Percentiles rank a stretch among this genome's conserved stretches.
These are phyloP conservation scores for Solanum clarkiae DNA, from an alignment of 257 asterid species.

Conservation along the genomic window DNA sequence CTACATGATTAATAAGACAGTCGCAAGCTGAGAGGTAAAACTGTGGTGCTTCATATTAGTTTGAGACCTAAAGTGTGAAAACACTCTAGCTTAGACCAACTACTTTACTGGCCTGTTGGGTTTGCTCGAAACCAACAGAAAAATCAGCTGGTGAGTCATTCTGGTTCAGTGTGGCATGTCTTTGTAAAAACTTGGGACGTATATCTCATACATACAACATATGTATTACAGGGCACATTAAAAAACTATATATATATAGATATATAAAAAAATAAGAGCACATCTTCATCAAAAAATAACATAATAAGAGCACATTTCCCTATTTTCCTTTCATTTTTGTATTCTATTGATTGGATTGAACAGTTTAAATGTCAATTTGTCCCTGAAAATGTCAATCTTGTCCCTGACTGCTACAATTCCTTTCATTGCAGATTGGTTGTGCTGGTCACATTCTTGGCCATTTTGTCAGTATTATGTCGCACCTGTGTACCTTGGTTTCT, in stretches of 20 bases:
- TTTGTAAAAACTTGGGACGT: neutral
- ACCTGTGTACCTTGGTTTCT: slow-evolving; percentile 69
- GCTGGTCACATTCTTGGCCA: slow-evolving; percentile 37
- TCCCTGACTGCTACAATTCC: slow-evolving; percentile 1
- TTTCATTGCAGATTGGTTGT: slow-evolving; percentile 43
- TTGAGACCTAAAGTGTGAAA: neutral
- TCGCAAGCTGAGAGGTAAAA: neutral
- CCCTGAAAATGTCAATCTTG: neutral
- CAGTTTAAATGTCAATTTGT: neutral
- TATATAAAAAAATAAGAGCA: no score
- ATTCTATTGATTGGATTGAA: neutral
- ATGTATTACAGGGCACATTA: neutral
- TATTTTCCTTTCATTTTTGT: neutral
- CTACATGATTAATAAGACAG: neutral
- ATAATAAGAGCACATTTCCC: neutral
- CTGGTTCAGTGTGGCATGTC: neutral
- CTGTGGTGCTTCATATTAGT: neutral
- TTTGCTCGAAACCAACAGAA: neutral
- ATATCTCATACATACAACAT: neutral
- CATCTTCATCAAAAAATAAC: no score
- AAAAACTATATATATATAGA: no score
- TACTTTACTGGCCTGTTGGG: neutral
- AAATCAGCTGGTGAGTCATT: neutral
- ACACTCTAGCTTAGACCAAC: neutral
- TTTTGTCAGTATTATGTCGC: slow-evolving; percentile 45